Conservation (phyloP, 306 rosid species). For the Ceratonia siliqua region DNA sequence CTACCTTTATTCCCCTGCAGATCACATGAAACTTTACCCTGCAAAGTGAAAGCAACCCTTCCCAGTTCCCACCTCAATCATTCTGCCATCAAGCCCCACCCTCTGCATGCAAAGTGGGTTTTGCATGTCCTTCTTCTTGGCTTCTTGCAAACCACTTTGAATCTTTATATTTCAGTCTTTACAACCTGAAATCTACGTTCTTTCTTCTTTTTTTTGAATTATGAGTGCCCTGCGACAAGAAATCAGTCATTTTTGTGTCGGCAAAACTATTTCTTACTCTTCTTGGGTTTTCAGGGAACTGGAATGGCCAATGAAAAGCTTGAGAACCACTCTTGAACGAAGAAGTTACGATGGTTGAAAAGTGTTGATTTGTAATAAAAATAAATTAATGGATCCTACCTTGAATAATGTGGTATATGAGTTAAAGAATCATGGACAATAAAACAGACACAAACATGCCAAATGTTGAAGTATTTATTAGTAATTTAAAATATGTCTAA, state of each 20-base stretch:
- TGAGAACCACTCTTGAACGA: neutral
- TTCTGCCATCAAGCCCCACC: neutral
- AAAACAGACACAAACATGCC: too few species aligned
- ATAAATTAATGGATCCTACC: neutral
- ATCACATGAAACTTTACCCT: conserved; percentile 8
- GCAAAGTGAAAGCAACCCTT: neutral
- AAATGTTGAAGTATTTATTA: too few species aligned
- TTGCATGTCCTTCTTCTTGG: neutral
- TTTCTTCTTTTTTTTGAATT: neutral
- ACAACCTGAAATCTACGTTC: neutral
- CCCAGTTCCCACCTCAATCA: neutral
- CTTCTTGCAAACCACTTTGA: neutral
- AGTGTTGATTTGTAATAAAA: neutral
- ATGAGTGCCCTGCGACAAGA: neutral
- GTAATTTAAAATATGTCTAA: too few species aligned
- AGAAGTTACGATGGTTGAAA: neutral
- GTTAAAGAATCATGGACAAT: neutral
- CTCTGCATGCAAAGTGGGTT: neutral
- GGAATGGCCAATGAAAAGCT: neutral
- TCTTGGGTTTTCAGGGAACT: neutral
- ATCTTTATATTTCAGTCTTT: neutral
- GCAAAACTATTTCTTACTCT: neutral
- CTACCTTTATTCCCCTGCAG: conserved; percentile 5
- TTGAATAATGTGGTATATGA: too few species aligned
- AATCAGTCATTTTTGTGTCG: neutral